These are phyloP conservation scores for Stipa capillata DNA, from an alignment of 176 grass and related monocot genomes.

Conservation along the genomic window DNA sequence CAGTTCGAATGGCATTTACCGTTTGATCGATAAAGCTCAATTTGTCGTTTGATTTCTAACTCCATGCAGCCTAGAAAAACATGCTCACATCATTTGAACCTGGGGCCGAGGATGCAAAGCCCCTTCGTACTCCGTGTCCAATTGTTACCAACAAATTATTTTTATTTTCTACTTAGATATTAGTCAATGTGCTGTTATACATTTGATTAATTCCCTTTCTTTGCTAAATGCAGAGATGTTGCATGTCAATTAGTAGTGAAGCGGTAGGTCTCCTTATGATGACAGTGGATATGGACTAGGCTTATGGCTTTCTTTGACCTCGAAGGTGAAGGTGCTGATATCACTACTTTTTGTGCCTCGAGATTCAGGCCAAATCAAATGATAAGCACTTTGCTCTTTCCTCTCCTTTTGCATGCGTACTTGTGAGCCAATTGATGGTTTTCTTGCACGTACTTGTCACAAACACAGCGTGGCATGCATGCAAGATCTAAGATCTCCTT, in stretches of 20 bases:
- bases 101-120: background rate
- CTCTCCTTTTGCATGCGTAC: background rate
- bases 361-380: background rate
- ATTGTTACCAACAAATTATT: background rate
- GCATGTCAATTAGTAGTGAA: background rate
- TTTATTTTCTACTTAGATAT: background rate
- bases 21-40: background rate
- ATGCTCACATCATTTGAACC: background rate
- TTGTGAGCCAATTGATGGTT: constrained; percentile 22
- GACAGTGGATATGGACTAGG: background rate
- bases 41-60: background rate
- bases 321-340: background rate
- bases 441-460: constrained; percentile 1
- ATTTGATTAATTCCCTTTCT: background rate
- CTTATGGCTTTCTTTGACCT: background rate
- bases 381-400: background rate
- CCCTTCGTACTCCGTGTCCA: background rate
- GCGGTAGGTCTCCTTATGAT: background rate
- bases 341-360: no score
- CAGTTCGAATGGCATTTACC: background rate
- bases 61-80: no score
- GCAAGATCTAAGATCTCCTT: background rate
- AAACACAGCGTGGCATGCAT: background rate
- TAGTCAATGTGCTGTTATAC: background rate
- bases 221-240: background rate